Conservation (phyloP, 1,139 yeast genomes). For the Pichiaceae sp. region DNA sequence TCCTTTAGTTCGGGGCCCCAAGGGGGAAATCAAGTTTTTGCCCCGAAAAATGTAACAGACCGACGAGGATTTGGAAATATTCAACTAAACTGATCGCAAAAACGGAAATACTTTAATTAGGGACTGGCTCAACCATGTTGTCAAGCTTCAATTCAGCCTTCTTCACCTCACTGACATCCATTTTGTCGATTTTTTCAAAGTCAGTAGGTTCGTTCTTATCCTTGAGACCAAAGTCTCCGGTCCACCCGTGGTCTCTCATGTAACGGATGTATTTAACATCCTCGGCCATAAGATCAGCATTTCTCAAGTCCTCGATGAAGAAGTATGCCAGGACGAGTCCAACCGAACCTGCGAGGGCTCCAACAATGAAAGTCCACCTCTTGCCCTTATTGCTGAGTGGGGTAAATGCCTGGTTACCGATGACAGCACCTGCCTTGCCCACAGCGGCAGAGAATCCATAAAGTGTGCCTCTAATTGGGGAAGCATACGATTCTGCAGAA, state of each 20-base stretch:
- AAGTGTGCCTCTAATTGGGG: conserved; percentile 66
- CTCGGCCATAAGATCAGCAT: conserved; percentile 59
- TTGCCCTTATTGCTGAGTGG: conserved; percentile 25
- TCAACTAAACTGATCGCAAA: no score
- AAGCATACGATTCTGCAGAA: conserved; percentile 63
- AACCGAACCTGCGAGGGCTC: conserved; percentile 60
- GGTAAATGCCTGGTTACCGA: conserved; percentile 28
- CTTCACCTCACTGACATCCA: not conserved
- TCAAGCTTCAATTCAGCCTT: not conserved
- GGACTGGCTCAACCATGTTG: not conserved
- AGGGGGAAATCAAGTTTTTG: no score
- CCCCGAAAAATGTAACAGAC: no score
- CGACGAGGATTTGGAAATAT: no score
- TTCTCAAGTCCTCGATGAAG: conserved; percentile 59
- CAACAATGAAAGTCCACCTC: conserved; percentile 39
- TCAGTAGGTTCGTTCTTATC: not conserved
- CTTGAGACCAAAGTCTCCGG: conserved; percentile 42
- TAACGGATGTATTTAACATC: conserved; percentile 57
- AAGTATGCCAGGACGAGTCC: conserved; percentile 56
- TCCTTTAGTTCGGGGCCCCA: no score
- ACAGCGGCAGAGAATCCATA: conserved; percentile 25
- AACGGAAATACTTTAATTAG: no score
- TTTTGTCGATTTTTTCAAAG: not conserved
- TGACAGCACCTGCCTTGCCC: conserved; percentile 20
- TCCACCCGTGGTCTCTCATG: conserved; percentile 60